Percentiles rank a stretch among this genome's conserved stretches.
These are phyloP conservation scores for Pythium pyrilobum DNA, from an alignment of 352 stramenopile species.

Conservation along the genomic window DNA sequence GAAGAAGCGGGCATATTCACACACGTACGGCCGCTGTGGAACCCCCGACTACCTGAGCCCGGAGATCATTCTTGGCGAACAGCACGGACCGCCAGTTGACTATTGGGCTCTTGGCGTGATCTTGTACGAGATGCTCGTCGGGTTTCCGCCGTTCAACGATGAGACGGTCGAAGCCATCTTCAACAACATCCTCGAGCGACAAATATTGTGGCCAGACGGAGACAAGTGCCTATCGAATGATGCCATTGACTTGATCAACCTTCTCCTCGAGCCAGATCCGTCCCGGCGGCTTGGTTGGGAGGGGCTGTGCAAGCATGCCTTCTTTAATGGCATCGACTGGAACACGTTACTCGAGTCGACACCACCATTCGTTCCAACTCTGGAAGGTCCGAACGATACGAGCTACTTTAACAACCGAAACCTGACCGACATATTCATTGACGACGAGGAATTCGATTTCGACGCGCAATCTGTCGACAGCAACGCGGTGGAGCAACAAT, in stretches of 20 bases:
- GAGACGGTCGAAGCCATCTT: constrained; percentile 87
- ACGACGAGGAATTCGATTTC: constrained; percentile 72
- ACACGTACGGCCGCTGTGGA: constrained; percentile 72
- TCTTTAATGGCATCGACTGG: constrained; percentile 81
- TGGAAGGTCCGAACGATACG: constrained; percentile 83
- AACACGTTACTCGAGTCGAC: constrained; percentile 72
- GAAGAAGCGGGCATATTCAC: constrained; percentile 36
- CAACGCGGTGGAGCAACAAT: constrained; percentile 15
- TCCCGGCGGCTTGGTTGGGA: constrained; percentile 62
- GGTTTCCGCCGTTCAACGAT: constrained; percentile 87
- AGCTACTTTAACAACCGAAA: constrained; percentile 90
- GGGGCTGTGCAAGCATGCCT: constrained; percentile 54
- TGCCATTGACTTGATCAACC: constrained; percentile 81
- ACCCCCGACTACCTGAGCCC: constrained; percentile 88
- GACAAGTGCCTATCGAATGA: constrained; percentile 81
- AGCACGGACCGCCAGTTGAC: constrained; percentile 76
- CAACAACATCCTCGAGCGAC: constrained; percentile 73
- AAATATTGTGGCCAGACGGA: constrained; percentile 86
- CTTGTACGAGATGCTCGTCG: constrained; percentile 86
- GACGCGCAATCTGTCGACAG: constrained; percentile 34
- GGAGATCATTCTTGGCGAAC: constrained; percentile 75
- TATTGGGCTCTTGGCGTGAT: constrained; percentile 92
- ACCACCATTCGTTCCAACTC: constrained; percentile 80
- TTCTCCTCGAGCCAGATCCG: constrained; percentile 64
- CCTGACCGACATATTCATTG: constrained; percentile 81